A percentile compares a stretch with the other conserved stretches of the same genome.
Conservation (phyloP, 2,329 filamentous ascomycete species). For the Xylaria arbuscula region DNA sequence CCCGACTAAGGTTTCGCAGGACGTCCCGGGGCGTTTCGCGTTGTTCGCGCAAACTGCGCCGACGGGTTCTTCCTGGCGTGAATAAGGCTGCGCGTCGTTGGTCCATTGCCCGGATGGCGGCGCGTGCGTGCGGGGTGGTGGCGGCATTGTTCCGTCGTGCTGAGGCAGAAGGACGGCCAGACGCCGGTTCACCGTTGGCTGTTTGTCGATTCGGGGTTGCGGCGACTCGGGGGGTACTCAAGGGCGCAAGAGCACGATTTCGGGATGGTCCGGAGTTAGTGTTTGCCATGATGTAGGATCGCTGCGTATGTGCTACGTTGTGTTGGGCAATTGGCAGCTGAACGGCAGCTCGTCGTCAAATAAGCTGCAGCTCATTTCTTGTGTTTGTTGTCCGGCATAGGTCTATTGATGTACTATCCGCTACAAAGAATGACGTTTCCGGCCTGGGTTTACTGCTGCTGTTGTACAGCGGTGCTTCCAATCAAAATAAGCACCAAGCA, state of each 20-base stretch:
- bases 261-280: conserved; percentile 29
- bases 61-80: conserved; percentile 68
- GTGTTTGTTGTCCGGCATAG: conserved; percentile 14
- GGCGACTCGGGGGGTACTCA: conserved; percentile 45
- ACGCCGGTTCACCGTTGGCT: conserved; percentile 53
- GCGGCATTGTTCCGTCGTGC: conserved; percentile 57
- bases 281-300: conserved; percentile 36
- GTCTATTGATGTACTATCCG: background rate
- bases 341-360: conserved; percentile 11
- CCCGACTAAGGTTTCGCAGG: conserved; percentile 63
- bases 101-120: conserved; percentile 68
- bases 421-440: conserved; percentile 15
- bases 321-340: conserved; percentile 2
- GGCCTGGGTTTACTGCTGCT: background rate
- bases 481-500: background rate
- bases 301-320: conserved; percentile 1
- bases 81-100: conserved; percentile 68
- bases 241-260: conserved; percentile 38
- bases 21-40: conserved; percentile 52
- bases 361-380: conserved; percentile 14
- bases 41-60: conserved; percentile 68
- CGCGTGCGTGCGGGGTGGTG: conserved; percentile 71
- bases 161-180: conserved; percentile 60
- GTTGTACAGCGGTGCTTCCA: background rate
- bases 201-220: conserved; percentile 51